phyloP scores from a whole-genome alignment of 2,329 filamentous ascomycete genomes.

The Aspergillus sergii region DNA sequence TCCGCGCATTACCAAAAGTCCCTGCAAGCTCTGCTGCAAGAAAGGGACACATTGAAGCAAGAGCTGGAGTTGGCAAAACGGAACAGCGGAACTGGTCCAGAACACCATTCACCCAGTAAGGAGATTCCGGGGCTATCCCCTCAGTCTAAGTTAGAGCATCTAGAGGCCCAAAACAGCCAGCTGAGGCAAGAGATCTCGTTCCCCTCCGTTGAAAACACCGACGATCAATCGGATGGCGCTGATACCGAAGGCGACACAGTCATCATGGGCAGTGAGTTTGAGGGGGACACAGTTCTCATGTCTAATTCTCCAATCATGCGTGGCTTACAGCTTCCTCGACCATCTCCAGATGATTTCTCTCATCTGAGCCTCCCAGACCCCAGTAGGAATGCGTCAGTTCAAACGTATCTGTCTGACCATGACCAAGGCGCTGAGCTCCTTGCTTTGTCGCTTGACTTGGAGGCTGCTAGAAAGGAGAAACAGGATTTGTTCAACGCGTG shows the following conservation, averaged over 20 bases:
- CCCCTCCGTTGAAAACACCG: slow-evolving; percentile 7
- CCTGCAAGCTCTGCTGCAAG: slow-evolving; percentile 27
- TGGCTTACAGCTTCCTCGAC: slow-evolving; percentile 11
- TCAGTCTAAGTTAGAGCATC: slow-evolving; percentile 18
- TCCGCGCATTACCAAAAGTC: slow-evolving; percentile 28
- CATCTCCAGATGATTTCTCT: slow-evolving; percentile 23
- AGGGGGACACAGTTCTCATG: slow-evolving; percentile 29
- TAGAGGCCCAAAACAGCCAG: slow-evolving; percentile 23
- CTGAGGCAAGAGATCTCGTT: slow-evolving; percentile 25
- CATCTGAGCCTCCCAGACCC: slow-evolving; percentile 14
- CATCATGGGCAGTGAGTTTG: slow-evolving; percentile 30
- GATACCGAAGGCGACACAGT: slow-evolving; percentile 28
- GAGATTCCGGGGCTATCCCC: slow-evolving; percentile 22
- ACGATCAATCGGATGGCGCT: slow-evolving; percentile 5
- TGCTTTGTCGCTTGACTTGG: slow-evolving; percentile 40
- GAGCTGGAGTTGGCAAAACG: slow-evolving; percentile 27
- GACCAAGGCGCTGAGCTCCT: slow-evolving; percentile 29
- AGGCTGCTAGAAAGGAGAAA: slow-evolving; percentile 43
- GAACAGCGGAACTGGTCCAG: slow-evolving; percentile 1
- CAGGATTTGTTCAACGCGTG: slow-evolving; percentile 43
- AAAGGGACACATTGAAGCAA: slow-evolving; percentile 32
- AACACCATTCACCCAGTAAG: slow-evolving; percentile 15
- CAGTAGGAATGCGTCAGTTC: slow-evolving; percentile 20
- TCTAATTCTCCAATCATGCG: slow-evolving; percentile 37
- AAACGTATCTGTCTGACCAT: slow-evolving; percentile 19